Evolutionary conservation across 1,139 yeast genomes (phyloP).

Genomic region (Yamadazyma sp.): DNA sequence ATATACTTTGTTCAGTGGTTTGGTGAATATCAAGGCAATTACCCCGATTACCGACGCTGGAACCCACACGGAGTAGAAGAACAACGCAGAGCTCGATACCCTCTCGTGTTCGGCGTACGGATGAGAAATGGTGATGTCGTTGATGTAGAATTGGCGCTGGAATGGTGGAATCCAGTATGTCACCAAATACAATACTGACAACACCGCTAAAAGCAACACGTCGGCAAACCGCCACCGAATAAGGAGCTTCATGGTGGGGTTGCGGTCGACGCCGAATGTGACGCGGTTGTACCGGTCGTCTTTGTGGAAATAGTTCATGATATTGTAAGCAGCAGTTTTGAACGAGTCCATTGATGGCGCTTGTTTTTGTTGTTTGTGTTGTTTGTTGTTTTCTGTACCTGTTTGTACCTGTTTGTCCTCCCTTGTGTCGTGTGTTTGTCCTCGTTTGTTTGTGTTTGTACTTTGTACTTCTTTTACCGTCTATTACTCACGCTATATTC

Average conservation of each 20-base stretch:
- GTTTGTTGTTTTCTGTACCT: too few species aligned
- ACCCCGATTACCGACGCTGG: constrained; percentile 33
- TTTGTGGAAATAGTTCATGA: constrained; percentile 21
- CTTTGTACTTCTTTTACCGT: too few species aligned
- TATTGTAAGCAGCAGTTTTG: constrained; percentile 7
- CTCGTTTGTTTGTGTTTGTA: too few species aligned
- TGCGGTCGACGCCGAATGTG: constrained; percentile 46
- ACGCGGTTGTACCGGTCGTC: constrained; percentile 42
- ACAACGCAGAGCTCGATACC: constrained; percentile 42
- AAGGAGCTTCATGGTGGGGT: constrained; percentile 28
- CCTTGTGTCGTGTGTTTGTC: too few species aligned
- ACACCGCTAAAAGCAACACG: constrained; percentile 39
- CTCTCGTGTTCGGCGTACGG: constrained; percentile 70
- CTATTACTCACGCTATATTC: too few species aligned
- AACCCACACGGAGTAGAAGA: constrained; percentile 36
- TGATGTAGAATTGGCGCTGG: constrained; percentile 61
- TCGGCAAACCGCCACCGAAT: constrained; percentile 66
- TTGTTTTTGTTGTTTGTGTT: too few species aligned
- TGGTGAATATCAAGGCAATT: constrained; percentile 28
- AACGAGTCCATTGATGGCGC: constrained; percentile 8
- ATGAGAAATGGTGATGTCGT: constrained; percentile 55
- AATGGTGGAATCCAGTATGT: constrained; percentile 56
- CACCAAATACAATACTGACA: constrained; percentile 45
- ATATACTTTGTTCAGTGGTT: constrained; percentile 36
- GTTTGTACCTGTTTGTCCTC: too few species aligned